These are phyloP conservation scores for Populus tremula DNA, from an alignment of 345 rosid species.

Conservation along the genomic window DNA sequence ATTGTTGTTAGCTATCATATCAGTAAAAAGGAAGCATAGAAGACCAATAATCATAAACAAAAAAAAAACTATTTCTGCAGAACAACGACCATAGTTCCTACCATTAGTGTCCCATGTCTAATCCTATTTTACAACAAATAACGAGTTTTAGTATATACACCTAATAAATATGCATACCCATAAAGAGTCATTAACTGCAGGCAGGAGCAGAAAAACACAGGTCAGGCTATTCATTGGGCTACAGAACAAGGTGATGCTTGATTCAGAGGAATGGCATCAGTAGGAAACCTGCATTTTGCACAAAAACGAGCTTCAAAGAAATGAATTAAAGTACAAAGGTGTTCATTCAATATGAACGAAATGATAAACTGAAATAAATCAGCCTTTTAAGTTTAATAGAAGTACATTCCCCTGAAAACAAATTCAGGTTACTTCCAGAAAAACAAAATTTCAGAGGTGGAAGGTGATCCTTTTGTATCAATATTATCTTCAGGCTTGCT, in stretches of 20 bases:
- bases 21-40: background rate
- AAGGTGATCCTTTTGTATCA: background rate
- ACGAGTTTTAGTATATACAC: background rate
- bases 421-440: background rate
- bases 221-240: background rate
- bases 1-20: background rate
- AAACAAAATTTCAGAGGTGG: background rate
- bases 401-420: no score
- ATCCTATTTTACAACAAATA: background rate
- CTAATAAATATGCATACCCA: background rate
- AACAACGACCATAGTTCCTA: background rate
- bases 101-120: background rate
- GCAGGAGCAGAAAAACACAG: background rate
- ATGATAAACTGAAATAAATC: no score
- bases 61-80: no score
- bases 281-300: conserved; percentile 18
- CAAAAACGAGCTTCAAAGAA: background rate
- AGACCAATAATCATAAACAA: no score
- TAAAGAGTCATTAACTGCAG: background rate
- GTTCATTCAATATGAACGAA: no score
- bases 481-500: background rate
- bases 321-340: background rate
- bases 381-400: no score
- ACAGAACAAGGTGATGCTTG: conserved; percentile 25
- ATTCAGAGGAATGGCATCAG: conserved; percentile 8